Base-by-base conservation (phyloP, 106 monocot species). In the Dioscorea dumetorum region DNA sequence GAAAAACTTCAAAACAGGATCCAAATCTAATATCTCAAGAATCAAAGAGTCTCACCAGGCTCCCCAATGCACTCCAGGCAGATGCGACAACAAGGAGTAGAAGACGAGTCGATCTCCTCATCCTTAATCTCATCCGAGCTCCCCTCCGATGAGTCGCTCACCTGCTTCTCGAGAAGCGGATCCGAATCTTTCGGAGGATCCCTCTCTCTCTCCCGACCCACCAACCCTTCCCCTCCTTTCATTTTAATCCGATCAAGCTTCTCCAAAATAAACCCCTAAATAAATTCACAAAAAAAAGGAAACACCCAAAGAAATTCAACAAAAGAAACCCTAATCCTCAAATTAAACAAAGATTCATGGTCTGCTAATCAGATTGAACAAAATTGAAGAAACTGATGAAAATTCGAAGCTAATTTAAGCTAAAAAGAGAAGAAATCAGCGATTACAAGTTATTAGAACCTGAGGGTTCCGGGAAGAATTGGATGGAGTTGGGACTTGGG, bases 11-110 rank as follows among this genome's bases (percentile, higher is more conserved):
- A 10, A 41, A 41, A 41, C 41, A 41, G 10, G 6, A 41, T 41
- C 41, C 5, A 41, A 10, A 41, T 41, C 9, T 41, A 8, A 41
- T 41, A 8, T 41, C 10, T 41, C 12, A 33, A 64, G 17, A 62
- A 62, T 48, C 8, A 68, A 24, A 20, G 6, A 41, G 66, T 21
- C 10, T 73, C 41, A 88, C 85, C 85, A 49, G 79, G 79, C 53
- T 86, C 80, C n/a, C 56, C 56, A 49, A 84, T 88, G 64, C 60
- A 70, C 61, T 95, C 95, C 32, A 95, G 95, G 79, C 95, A 95
- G 60, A 95, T 91, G 32, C 95, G 83, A 70, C 95, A 95, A 63
- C 88, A 91, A 10, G 83, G 79, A 12, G 71, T 60, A 35, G 91
- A 79, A 41, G 57, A 57, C 5, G 81, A 59, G 50, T 94, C 94